Conservation (phyloP, 163 green algal genomes). For the Volvox carteri region DNA sequence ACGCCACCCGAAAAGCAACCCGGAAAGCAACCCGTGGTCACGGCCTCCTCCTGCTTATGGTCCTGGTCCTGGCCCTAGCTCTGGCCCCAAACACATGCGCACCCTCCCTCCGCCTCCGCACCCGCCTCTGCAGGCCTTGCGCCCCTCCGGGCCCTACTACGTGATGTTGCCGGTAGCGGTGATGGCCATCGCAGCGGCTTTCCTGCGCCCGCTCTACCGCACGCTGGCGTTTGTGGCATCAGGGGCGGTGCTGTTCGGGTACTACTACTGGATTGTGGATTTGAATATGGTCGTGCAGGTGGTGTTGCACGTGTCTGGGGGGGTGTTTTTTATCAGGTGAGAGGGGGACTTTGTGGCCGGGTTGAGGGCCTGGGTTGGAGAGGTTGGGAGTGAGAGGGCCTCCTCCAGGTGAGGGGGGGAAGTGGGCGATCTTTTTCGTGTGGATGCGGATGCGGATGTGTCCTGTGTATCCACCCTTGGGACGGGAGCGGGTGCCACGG, state of each 20-base stretch:
- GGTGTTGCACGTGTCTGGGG: conserved; percentile 66
- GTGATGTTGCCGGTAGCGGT: conserved; percentile 42
- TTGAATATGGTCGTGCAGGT: conserved; percentile 72
- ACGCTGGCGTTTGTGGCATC: conserved; percentile 78
- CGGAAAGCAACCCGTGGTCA: no score
- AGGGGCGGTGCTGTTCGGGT: conserved; percentile 60
- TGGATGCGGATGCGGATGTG: not conserved
- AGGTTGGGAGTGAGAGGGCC: not conserved
- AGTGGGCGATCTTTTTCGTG: not conserved
- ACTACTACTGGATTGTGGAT: conserved; percentile 72
- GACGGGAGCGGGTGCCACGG: no score
- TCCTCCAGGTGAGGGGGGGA: not conserved
- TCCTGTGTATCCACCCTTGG: not conserved
- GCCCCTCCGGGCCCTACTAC: conserved; percentile 60
- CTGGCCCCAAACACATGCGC: no score
- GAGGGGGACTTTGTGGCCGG: not conserved
- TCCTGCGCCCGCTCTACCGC: conserved; percentile 76
- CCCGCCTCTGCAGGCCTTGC: conserved; percentile 59
- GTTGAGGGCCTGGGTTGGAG: not conserved
- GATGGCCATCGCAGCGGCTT: conserved; percentile 74
- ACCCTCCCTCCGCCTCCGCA: no score
- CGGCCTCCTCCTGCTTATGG: no score
- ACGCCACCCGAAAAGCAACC: no score
- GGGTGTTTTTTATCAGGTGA: conserved; percentile 61
- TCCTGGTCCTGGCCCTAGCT: no score